These are phyloP conservation scores for Vigna angularis DNA, from an alignment of 306 rosid species.

Conservation along the genomic window DNA sequence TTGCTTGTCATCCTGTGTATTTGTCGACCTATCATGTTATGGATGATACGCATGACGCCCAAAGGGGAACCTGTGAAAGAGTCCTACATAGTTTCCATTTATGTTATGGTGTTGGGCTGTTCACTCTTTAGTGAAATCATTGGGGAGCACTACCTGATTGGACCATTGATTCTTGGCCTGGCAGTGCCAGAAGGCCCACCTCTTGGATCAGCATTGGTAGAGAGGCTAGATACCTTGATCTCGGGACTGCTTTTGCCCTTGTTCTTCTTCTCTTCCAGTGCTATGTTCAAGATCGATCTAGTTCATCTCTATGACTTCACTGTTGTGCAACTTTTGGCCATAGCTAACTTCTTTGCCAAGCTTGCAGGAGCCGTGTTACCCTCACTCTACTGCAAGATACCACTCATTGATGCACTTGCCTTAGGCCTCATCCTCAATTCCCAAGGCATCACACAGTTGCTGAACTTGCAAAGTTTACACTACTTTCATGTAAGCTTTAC, in stretches of 20 bases:
- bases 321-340: conserved; percentile 42
- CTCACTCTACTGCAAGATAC: conserved; percentile 47
- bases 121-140: conserved; percentile 47
- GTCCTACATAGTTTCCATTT: conserved; percentile 28
- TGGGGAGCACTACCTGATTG: conserved; percentile 55
- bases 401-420: conserved; percentile 47
- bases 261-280: conserved; percentile 52
- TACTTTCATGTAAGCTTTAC: conserved; percentile 42
- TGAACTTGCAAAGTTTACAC: conserved; percentile 41
- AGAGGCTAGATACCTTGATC: conserved; percentile 52
- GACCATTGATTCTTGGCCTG: conserved; percentile 63
- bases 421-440: conserved; percentile 64
- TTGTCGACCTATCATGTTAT: conserved; percentile 42
- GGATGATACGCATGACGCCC: conserved; percentile 8
- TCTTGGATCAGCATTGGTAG: conserved; percentile 61
- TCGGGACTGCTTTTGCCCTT: conserved; percentile 52
- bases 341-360: conserved; percentile 52
- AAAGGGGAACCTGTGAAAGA: not conserved
- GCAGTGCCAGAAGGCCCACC: conserved; percentile 76
- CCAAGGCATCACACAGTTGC: conserved; percentile 62
- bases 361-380: conserved; percentile 63
- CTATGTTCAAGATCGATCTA: not conserved
- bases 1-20: conserved; percentile 9
- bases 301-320: conserved; percentile 2
- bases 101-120: conserved; percentile 54